These are phyloP conservation scores for Artemisia tridentata DNA, from an alignment of 129 eudicot species.

Conservation along the genomic window DNA sequence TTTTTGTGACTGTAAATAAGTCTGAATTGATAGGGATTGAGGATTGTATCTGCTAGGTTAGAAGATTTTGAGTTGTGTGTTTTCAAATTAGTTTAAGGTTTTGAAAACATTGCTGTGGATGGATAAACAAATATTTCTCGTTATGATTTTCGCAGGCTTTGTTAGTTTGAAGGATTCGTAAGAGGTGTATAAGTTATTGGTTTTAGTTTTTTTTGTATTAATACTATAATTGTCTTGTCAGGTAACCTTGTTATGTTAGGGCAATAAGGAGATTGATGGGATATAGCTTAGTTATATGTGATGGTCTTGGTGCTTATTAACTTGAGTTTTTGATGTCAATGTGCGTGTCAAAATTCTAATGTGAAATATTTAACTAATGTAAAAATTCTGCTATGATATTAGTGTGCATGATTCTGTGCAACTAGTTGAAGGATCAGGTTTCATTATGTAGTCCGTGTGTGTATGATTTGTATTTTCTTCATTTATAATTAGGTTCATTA, in stretches of 20 bases:
- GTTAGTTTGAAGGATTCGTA: no score
- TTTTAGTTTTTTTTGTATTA: no score
- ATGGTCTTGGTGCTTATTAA: slow-evolving; percentile 13
- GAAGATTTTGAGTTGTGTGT: not conserved
- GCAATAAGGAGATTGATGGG: not conserved
- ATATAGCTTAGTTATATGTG: slow-evolving; percentile 2
- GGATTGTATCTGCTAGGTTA: not conserved
- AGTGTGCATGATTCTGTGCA: slow-evolving; percentile 1
- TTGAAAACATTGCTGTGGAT: not conserved
- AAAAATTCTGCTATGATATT: not conserved
- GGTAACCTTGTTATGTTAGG: not conserved
- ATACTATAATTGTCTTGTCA: no score
- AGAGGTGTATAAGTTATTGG: no score
- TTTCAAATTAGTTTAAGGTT: slow-evolving; percentile 9
- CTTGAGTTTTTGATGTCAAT: not conserved
- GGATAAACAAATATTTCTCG: not conserved
- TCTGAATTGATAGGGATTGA: not conserved
- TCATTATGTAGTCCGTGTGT: not conserved
- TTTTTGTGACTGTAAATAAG: not conserved
- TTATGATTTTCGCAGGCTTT: not conserved
- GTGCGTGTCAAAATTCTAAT: not conserved
- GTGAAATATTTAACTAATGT: not conserved
- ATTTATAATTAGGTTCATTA: slow-evolving; percentile 1
- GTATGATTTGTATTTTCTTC: not conserved
- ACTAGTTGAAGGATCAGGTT: slow-evolving; percentile 10